These are phyloP conservation scores for Secale cereale DNA, from an alignment of 176 grass and related monocot genomes.

Conservation along the genomic window DNA sequence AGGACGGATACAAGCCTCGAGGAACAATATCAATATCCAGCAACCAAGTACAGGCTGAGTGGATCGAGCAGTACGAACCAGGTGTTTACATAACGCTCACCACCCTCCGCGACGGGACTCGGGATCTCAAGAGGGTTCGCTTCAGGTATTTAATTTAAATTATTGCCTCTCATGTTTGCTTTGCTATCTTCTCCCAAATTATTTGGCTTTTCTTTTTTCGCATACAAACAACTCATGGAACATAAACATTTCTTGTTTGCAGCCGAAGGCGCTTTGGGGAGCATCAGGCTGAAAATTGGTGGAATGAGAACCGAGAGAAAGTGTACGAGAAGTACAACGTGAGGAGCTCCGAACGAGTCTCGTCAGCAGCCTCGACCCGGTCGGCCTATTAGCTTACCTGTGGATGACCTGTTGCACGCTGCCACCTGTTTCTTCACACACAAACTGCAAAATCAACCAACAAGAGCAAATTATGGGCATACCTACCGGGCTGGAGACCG, in stretches of 20 bases:
- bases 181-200: not conserved
- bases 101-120: constrained; percentile 65
- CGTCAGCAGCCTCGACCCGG: constrained; percentile 74
- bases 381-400: constrained; percentile 36
- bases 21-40: constrained; percentile 43
- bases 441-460: not conserved
- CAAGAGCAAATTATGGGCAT: not conserved
- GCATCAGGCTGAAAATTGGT: constrained; percentile 94
- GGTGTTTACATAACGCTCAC: constrained; percentile 88
- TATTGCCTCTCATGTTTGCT: not conserved
- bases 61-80: constrained; percentile 88
- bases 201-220: not conserved
- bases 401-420: not conserved
- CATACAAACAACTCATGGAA: not conserved
- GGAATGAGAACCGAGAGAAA: constrained; percentile 89
- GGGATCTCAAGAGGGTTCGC: constrained; percentile 84
- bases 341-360: constrained; percentile 73
- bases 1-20: constrained; percentile 56
- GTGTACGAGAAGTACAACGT: constrained; percentile 89
- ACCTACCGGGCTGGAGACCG: not conserved
- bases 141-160: constrained; percentile 67
- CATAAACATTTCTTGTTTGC: constrained; percentile 3
- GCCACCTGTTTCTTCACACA: not conserved
- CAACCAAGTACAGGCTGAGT: constrained; percentile 69
- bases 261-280: constrained; percentile 91